phyloP scores from a whole-genome alignment of 371 early-diverging fungal species.

The Haplosporangium sp. region DNA sequence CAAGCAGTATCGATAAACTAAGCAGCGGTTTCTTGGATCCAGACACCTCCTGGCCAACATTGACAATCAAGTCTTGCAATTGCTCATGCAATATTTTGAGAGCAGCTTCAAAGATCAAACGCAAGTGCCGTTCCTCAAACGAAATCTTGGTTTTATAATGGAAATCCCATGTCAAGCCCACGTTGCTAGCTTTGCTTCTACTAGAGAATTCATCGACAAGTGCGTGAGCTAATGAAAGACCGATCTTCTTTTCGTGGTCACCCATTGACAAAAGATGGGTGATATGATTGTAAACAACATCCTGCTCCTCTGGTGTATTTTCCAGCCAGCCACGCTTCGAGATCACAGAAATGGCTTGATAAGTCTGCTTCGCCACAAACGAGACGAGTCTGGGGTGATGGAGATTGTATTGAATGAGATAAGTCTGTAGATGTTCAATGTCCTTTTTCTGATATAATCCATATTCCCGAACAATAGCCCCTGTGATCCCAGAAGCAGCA shows the following conservation, averaged over 20 bases:
- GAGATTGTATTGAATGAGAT: constrained; percentile 69
- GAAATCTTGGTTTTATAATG: constrained; percentile 74
- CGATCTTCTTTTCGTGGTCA: constrained; percentile 62
- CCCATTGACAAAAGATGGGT: constrained; percentile 65
- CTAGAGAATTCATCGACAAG: constrained; percentile 77
- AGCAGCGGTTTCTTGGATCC: constrained; percentile 45
- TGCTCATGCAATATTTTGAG: constrained; percentile 61
- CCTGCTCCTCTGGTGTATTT: constrained; percentile 62
- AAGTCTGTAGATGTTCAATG: constrained; percentile 64
- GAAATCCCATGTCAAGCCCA: constrained; percentile 77
- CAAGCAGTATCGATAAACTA: constrained; percentile 58
- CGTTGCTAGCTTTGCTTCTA: constrained; percentile 64
- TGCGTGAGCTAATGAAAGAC: constrained; percentile 66
- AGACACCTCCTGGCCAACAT: constrained; percentile 45
- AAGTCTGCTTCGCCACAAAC: constrained; percentile 55
- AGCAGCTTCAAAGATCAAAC: constrained; percentile 60
- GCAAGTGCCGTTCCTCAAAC: constrained; percentile 68
- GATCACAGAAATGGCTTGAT: constrained; percentile 65
- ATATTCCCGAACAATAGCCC: constrained; percentile 71
- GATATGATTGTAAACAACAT: constrained; percentile 64
- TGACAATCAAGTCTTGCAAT: constrained; percentile 32
- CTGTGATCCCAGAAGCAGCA: constrained; percentile 68
- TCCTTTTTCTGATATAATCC: constrained; percentile 64
- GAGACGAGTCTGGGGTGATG: constrained; percentile 47
- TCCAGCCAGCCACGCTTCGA: constrained; percentile 79